Percentiles rank a stretch among this genome's conserved stretches.
phyloP scores from a whole-genome alignment of 805 yeast species.

The Ogataea salicorniae region DNA sequence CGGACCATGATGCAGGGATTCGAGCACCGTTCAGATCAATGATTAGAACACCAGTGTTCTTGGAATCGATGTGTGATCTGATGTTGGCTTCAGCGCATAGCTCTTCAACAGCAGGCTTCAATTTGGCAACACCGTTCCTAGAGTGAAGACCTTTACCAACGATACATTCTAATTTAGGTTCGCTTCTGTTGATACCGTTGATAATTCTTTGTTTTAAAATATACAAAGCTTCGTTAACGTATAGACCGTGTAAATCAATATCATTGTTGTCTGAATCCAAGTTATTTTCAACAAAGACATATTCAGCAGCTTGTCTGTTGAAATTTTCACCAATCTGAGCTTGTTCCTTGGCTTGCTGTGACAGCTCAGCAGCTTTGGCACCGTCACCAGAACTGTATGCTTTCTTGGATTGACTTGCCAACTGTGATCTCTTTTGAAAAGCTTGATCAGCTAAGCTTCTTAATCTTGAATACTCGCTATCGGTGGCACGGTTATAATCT shows the following conservation, averaged over 20 bases:
- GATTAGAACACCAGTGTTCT: constrained; percentile 77
- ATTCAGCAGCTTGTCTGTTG: constrained; percentile 83
- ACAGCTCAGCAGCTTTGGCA: constrained; percentile 63
- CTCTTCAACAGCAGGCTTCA: constrained; percentile 84
- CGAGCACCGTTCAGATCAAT: constrained; percentile 53
- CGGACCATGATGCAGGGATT: constrained; percentile 35
- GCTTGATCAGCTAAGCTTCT: constrained; percentile 68
- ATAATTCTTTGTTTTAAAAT: constrained; percentile 67
- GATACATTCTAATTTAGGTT: constrained; percentile 66
- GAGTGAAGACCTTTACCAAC: constrained; percentile 94
- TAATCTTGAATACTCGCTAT: constrained; percentile 54
- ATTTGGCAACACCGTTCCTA: constrained; percentile 71
- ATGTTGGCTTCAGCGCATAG: constrained; percentile 65
- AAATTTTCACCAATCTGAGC: constrained; percentile 56
- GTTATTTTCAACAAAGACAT: constrained; percentile 82
- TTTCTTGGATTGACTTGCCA: constrained; percentile 63
- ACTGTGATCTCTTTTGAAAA: constrained; percentile 47
- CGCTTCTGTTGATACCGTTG: constrained; percentile 56
- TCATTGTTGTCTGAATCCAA: constrained; percentile 81
- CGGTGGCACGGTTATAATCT: constrained; percentile 74
- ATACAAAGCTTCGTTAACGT: constrained; percentile 81
- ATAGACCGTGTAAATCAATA: constrained; percentile 90
- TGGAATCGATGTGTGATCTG: constrained; percentile 54
- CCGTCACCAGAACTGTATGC: constrained; percentile 78
- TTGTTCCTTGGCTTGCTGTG: constrained; percentile 62